Percentiles rank a stretch among this genome's conserved stretches.
phyloP scores from a whole-genome alignment of 257 asterid species.

The Handroanthus guayacan region DNA sequence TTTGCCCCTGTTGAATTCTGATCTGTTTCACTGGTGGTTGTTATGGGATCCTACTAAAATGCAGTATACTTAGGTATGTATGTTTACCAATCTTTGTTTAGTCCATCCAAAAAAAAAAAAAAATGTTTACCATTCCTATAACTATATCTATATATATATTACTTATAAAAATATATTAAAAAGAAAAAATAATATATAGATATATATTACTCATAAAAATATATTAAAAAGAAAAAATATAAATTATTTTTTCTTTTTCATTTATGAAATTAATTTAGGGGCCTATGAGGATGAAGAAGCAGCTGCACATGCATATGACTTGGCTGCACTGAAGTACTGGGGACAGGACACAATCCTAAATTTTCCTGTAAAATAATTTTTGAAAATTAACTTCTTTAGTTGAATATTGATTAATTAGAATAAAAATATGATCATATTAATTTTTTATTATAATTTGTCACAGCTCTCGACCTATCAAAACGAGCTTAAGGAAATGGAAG shows the following conservation, averaged over 20 bases:
- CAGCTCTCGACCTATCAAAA: constrained; percentile 65
- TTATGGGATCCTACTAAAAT: constrained; percentile 55
- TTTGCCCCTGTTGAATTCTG: constrained; percentile 26
- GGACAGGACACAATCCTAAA: constrained; percentile 86
- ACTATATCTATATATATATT: no score
- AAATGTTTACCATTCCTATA: background rate
- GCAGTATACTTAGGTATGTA: constrained; percentile 94
- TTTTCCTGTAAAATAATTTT: constrained; percentile 65
- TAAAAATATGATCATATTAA: background rate
- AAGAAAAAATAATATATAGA: no score
- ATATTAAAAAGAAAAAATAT: no score
- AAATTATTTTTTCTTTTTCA: background rate
- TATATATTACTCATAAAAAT: no score
- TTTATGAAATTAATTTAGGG: constrained; percentile 54
- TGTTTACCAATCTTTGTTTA: constrained; percentile 15
- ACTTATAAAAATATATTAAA: no score
- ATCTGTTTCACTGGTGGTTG: constrained; percentile 49
- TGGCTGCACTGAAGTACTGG: constrained; percentile 98
- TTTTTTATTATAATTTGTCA: background rate
- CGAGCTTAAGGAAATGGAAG: constrained; percentile 87
- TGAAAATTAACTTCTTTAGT: background rate
- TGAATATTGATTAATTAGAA: background rate
- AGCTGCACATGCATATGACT: constrained; percentile 98
- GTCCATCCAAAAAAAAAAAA: no score
- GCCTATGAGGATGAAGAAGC: constrained; percentile 95